Evolutionary conservation across 2,329 filamentous ascomycete genomes (phyloP).

Genomic region (Cladobotryum mycophilum): DNA sequence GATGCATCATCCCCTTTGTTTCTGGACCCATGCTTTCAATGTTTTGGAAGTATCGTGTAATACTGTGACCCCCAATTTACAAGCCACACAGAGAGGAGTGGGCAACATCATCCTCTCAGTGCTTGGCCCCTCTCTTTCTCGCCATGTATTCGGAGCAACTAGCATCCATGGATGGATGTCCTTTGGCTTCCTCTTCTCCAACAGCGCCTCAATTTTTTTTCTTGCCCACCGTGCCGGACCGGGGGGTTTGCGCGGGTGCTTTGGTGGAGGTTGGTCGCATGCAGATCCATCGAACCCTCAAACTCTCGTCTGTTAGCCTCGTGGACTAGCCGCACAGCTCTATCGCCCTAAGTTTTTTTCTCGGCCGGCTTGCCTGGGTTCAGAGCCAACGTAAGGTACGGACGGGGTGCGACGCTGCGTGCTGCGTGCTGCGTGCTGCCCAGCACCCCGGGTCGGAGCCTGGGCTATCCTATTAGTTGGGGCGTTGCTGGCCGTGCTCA

Average conservation of each 20-base stretch:
- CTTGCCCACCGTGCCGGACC: conserved; percentile 21
- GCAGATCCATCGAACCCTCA: conserved; percentile 18
- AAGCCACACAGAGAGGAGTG: not conserved
- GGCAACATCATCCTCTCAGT: not conserved
- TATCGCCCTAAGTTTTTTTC: conserved; percentile 5
- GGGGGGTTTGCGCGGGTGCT: conserved; percentile 12
- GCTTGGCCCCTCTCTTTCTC: not conserved
- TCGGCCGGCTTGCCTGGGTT: not conserved
- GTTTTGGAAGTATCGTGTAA: not conserved
- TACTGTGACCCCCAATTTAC: not conserved
- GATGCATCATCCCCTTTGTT: not conserved
- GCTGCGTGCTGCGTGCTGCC: not conserved
- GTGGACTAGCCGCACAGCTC: conserved; percentile 18
- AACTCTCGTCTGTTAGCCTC: conserved; percentile 12
- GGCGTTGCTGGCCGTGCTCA: conserved; percentile 2
- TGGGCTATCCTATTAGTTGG: not conserved
- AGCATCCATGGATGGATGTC: too few species aligned
- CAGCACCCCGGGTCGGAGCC: conserved; percentile 7
- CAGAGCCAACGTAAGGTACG: conserved; percentile 12
- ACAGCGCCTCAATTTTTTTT: conserved; percentile 4
- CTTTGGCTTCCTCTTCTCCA: conserved; percentile 7
- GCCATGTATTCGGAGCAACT: conserved; percentile 1
- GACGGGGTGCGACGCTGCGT: conserved; percentile 7
- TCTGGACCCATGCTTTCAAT: not conserved
- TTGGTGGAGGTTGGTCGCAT: conserved; percentile 13